phyloP scores from a whole-genome alignment of 345 rosid genomes.

The Hypericum androsaemum region DNA sequence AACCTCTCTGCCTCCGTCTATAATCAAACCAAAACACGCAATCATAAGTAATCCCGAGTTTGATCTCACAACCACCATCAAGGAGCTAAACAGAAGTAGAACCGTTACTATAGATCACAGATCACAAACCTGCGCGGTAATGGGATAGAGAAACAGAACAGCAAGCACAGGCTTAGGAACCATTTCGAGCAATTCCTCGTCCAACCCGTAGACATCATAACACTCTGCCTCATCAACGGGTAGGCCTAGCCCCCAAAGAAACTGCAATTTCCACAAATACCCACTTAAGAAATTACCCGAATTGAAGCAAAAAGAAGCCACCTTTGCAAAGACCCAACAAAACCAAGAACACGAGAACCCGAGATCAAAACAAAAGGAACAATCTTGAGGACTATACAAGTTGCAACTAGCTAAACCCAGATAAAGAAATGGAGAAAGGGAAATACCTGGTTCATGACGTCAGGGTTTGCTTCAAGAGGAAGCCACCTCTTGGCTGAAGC shows the following conservation, averaged over 20 bases:
- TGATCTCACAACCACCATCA: not conserved
- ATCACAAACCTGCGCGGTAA: constrained; percentile 56
- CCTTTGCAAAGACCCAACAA: not conserved
- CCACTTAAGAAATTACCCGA: not conserved
- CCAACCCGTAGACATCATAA: constrained; percentile 80
- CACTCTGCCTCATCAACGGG: constrained; percentile 59
- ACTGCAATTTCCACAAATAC: constrained; percentile 33
- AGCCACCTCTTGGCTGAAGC: constrained; percentile 81
- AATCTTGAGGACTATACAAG: too few relatives aligned
- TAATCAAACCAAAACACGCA: not conserved
- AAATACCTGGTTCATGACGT: constrained; percentile 90
- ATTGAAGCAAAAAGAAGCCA: not conserved
- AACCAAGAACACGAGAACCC: too few relatives aligned
- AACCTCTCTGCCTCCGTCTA: constrained; percentile 77
- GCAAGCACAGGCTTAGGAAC: constrained; percentile 91
- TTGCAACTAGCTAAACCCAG: too few relatives aligned
- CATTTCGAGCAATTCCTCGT: constrained; percentile 73
- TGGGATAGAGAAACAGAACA: constrained; percentile 79
- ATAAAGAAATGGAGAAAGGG: too few relatives aligned
- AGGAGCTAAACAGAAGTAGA: too few relatives aligned
- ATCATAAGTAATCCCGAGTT: not conserved
- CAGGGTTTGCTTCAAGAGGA: constrained; percentile 98
- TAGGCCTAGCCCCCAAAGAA: constrained; percentile 82
- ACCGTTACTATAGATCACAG: too few relatives aligned
- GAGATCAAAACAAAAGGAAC: too few relatives aligned